These are phyloP conservation scores for Rubia yunnanensis DNA, from an alignment of 257 asterid genomes.

Conservation along the genomic window DNA sequence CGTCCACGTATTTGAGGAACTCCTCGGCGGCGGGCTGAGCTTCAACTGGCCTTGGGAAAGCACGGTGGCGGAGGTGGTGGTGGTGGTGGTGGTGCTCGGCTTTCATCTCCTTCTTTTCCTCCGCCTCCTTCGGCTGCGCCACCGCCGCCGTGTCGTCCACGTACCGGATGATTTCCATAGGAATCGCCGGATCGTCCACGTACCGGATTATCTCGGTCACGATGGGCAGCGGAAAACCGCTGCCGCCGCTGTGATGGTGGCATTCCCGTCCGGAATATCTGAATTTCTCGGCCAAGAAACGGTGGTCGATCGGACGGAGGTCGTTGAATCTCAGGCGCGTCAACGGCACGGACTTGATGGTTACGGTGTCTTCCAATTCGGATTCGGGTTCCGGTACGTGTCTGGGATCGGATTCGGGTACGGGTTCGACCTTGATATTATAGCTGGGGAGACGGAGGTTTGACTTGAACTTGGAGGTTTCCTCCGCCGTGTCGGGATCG, in stretches of 20 bases:
- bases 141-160: not conserved
- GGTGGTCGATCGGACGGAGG: conserved; percentile 41
- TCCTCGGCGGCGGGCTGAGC: not conserved
- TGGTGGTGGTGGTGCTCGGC: no score
- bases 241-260: conserved; percentile 27
- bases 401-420: no score
- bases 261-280: conserved; percentile 2
- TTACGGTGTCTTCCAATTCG: conserved; percentile 10
- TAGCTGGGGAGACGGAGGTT: conserved; percentile 28
- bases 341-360: conserved; percentile 22
- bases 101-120: not conserved
- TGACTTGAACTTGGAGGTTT: conserved; percentile 14
- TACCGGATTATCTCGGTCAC: not conserved
- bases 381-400: not conserved
- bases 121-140: not conserved
- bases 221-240: conserved; percentile 19
- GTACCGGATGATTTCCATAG: not conserved
- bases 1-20: not conserved
- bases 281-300: conserved; percentile 25
- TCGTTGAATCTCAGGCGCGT: conserved; percentile 11
- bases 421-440: no score
- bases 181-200: not conserved
- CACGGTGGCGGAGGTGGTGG: not conserved
- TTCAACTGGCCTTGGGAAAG: not conserved
- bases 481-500: conserved; percentile 16